Conservation (phyloP, 129 eudicot species). For the Ambrosia artemisiifolia region DNA sequence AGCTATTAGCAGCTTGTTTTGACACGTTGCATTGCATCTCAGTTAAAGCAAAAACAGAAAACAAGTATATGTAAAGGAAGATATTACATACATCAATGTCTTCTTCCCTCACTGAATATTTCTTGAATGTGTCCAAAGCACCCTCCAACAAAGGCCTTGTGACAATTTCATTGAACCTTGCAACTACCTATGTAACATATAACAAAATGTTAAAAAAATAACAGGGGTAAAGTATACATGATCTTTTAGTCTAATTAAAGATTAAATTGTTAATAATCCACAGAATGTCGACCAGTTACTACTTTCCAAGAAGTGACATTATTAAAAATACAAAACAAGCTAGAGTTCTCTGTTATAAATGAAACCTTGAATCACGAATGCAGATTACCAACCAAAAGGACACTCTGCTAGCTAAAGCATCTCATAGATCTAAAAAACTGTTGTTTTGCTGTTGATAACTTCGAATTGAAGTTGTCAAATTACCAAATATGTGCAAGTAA, state of each 20-base stretch:
- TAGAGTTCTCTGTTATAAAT: neutral
- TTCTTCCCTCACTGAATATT: conserved; percentile 75
- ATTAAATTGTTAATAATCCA: neutral
- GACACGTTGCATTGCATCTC: too few species aligned
- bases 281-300: neutral
- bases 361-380: neutral
- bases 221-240: neutral
- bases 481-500: neutral
- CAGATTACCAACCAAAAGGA: neutral
- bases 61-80: conserved; percentile 4
- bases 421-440: neutral
- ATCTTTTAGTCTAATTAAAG: neutral
- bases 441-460: neutral
- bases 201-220: conserved; percentile 5
- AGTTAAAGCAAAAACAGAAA: neutral
- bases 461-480: neutral
- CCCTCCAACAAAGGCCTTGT: conserved; percentile 85
- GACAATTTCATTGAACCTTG: conserved; percentile 90
- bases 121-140: conserved; percentile 84
- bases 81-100: conserved; percentile 70
- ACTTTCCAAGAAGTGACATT: neutral
- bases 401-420: neutral
- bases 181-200: conserved; percentile 60
- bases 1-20: neutral
- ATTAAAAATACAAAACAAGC: neutral